Base-by-base conservation (phyloP, 805 yeast species). In the Grigorovia yakushimaensis region DNA sequence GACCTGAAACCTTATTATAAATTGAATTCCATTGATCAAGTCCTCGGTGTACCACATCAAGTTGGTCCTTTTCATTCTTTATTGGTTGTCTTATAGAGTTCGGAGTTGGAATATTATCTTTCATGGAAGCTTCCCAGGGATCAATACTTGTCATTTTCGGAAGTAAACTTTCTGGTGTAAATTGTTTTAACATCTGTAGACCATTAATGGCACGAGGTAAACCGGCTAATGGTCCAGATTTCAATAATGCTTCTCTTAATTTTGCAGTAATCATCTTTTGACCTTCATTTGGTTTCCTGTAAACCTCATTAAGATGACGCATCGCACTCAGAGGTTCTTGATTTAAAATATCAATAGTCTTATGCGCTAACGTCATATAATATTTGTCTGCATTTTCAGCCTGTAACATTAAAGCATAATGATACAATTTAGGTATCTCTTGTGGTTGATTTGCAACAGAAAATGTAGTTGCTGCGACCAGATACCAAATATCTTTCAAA, bases 191-290 rank as follows among this genome's bases (percentile, higher is more conserved):
- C 17, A 73, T 70, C 56, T 77, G 82, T 57, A 89, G 66, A 1
- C 94, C 76, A 62, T 88, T 89, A 62, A 89, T 89, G 1, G 88
- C 77, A 54, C 81, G 82, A 1, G 97, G 97, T 13, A 88, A 70
- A 0, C 97, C 97, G 15, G 81, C 78, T 42, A 89, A 67, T 0
- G 95, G 95, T 0, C 84, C 74, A 3, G 87, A 73, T 59, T 88
- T 89, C 57, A 89, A 67, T 2, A 89, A 67, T 8, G 88, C 81
- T 57, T 89, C 97, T 50, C 95, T 71, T 46, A 84, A 69, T 54
- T 82, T 77, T 39, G 71, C 69, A 0, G 89, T 72, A 6, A 74
- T 36, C 20, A 49, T 43, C 23, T 51, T 39, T 47, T 51, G 52
- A 46, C 51, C 41, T 57, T 69, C 38, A 43, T 55, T 24, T 42